A percentile compares a stretch with the other conserved stretches of the same genome.
Evolutionary conservation across 148 eudicot genomes (phyloP).

Genomic region (Amaranthus cruentus): DNA sequence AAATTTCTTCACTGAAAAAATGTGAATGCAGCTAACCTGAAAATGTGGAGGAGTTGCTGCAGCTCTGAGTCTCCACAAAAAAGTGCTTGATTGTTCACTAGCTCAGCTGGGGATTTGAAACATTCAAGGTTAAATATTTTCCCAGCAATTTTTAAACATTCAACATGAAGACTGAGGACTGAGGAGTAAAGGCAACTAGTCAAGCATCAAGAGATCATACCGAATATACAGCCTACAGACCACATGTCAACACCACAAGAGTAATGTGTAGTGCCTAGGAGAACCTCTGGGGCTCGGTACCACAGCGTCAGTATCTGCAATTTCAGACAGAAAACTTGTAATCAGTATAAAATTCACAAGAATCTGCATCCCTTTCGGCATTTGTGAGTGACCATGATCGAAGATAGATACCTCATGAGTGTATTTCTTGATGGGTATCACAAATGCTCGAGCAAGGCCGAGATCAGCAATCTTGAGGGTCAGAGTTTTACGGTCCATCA

Average conservation of each 20-base stretch:
- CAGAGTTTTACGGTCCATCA: conserved; percentile 81
- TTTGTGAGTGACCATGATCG: background rate
- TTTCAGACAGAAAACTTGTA: background rate
- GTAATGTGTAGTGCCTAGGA: conserved; percentile 86
- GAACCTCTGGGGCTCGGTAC: conserved; percentile 98
- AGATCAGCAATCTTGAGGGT: conserved; percentile 90
- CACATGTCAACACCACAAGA: conserved; percentile 96
- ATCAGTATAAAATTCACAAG: background rate
- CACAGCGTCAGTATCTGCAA: conserved; percentile 88
- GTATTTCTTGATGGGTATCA: conserved; percentile 85
- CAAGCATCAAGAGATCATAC: conserved; percentile 28
- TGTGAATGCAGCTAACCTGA: conserved; percentile 43
- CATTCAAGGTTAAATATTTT: background rate
- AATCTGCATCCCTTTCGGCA: background rate
- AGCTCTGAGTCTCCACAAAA: conserved; percentile 84
- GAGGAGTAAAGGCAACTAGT: too few species aligned
- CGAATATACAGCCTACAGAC: conserved; percentile 98
- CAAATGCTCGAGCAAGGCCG: conserved; percentile 84
- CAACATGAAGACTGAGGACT: background rate
- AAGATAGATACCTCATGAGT: conserved; percentile 72
- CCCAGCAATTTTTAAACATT: background rate
- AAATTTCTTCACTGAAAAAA: background rate
- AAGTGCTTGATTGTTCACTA: conserved; percentile 72
- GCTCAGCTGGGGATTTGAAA: conserved; percentile 48
- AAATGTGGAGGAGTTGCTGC: conserved; percentile 98